Conservation (phyloP, 2,329 filamentous ascomycete species). For the Penicillium hesseltinei region DNA sequence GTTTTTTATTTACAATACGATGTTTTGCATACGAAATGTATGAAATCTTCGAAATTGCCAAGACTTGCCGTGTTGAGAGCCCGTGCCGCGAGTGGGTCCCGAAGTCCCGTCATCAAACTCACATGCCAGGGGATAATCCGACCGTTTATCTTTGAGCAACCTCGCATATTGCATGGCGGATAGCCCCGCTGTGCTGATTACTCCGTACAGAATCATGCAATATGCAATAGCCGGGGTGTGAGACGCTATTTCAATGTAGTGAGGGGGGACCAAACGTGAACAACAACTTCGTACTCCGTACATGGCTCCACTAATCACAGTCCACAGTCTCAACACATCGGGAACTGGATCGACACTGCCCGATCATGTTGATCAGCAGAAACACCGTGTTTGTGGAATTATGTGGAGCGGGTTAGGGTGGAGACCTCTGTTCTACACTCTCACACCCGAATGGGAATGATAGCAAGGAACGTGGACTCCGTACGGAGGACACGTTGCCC, state of each 20-base stretch:
- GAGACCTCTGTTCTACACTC: background rate
- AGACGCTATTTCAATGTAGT: background rate
- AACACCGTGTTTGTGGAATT: background rate
- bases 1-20: constrained; percentile 1
- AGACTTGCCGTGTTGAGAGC: background rate
- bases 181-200: background rate
- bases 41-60: background rate
- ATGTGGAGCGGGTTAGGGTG: background rate
- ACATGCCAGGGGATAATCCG: background rate
- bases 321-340: constrained; percentile 12
- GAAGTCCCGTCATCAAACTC: background rate
- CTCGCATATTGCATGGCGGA: background rate
- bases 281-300: background rate
- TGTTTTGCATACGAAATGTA: background rate
- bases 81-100: background rate
- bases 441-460: too few relatives aligned
- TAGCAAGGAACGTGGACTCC: background rate
- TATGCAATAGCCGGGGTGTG: background rate
- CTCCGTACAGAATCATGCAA: background rate
- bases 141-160: background rate
- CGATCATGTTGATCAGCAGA: constrained; percentile 1
- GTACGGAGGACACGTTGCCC: background rate
- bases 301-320: constrained; percentile 3
- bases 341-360: constrained; percentile 22
- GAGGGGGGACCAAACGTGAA: background rate